phyloP scores from a whole-genome alignment of 768 basidiomycete species.

The Mycena albidolilacea region DNA sequence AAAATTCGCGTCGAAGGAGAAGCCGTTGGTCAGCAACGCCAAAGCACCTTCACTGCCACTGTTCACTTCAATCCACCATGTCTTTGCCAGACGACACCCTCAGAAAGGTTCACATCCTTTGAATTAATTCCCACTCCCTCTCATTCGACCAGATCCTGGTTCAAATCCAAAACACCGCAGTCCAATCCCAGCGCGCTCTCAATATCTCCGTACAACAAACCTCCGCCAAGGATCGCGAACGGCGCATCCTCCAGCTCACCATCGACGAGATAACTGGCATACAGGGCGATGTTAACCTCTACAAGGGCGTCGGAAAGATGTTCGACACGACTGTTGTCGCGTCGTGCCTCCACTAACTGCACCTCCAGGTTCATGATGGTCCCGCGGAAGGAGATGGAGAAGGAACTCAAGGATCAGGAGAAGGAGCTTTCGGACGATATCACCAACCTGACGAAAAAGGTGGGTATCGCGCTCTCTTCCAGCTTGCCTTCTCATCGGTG shows the following conservation, averaged over 20 bases:
- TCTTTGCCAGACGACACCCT: constrained; percentile 87
- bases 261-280: constrained; percentile 85
- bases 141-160: constrained; percentile 78
- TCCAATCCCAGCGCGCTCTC: constrained; percentile 87
- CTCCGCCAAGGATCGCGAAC: constrained; percentile 87
- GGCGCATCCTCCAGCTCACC: constrained; percentile 90
- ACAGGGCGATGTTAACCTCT: constrained; percentile 83
- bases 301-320: constrained; percentile 98
- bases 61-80: constrained; percentile 60
- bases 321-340: constrained; percentile 52
- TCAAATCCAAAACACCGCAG: constrained; percentile 93
- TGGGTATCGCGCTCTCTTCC: constrained; percentile 45
- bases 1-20: constrained; percentile 90
- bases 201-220: constrained; percentile 83
- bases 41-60: not conserved
- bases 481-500: not conserved
- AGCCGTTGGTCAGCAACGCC: constrained; percentile 50
- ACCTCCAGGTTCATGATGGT: constrained; percentile 88
- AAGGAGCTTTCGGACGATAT: constrained; percentile 91
- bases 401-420: constrained; percentile 80
- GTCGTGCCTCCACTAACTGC: constrained; percentile 20
- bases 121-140: constrained; percentile 28
- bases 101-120: constrained; percentile 69
- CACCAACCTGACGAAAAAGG: constrained; percentile 88
- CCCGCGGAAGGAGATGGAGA: constrained; percentile 85